Percentiles rank a stretch among this genome's conserved stretches.
Conservation (phyloP, 1,284 basidiomycete species). For the Puccinia hordei region DNA sequence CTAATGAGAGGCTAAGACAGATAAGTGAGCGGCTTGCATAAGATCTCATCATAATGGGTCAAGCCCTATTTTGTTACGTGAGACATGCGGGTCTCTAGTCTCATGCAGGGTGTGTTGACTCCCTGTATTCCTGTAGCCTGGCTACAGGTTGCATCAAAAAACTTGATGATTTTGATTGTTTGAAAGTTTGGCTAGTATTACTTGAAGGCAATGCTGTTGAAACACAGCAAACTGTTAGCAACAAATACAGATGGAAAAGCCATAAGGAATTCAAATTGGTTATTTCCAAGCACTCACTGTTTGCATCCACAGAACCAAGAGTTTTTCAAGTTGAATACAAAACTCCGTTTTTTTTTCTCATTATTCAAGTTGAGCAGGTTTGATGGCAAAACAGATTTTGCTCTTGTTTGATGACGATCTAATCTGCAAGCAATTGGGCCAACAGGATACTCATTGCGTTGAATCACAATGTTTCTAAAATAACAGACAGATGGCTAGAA, state of each 20-base stretch:
- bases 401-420: slow-evolving; percentile 8
- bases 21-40: too few species aligned
- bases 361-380: background rate
- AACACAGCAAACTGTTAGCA: background rate
- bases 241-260: background rate
- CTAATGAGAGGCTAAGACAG: too few species aligned
- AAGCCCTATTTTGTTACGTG: too few species aligned
- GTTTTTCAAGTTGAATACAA: background rate
- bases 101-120: too few species aligned
- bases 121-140: too few species aligned
- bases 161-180: background rate
- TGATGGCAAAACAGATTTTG: background rate
- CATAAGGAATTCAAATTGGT: background rate
- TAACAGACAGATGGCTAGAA: background rate
- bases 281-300: background rate
- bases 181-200: background rate
- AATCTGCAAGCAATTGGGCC: background rate
- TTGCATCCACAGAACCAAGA: slow-evolving; percentile 25
- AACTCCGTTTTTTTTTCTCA: background rate
- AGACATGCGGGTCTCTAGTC: too few species aligned
- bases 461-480: slow-evolving; percentile 22
- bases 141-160: background rate
- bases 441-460: slow-evolving; percentile 9
- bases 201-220: slow-evolving; percentile 13
- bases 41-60: too few species aligned